Base-by-base conservation (phyloP, 306 rosid genomes). In the Sindora glabra region DNA sequence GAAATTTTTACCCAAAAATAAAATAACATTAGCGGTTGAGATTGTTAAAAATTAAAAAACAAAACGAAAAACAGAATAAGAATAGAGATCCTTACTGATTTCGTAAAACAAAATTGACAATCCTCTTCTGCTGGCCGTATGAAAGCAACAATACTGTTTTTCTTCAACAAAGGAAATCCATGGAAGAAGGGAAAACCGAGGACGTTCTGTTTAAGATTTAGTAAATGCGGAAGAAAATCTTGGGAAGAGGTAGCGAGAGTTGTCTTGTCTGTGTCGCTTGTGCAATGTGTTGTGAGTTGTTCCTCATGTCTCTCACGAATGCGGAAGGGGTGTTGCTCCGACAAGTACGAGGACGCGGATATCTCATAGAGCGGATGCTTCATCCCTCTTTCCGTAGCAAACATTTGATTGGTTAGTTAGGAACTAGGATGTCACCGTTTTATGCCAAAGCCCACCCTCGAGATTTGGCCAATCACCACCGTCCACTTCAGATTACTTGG, bases 321-420 rank as follows among this genome's bases (percentile, higher is more conserved):
- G 46, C 11, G 17, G 1, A 62, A 7, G 37, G 39, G 64, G 30
- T 2, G 30, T 0, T 6, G 36, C 59, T 58, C 16, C 83, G 83
- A 63, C 5, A 64, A 67, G 48, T 34, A 33, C 78, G 86, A 77
- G 57, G 75, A 22, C 29, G 55, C 77, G 76, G 6, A 61, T 39
- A 54, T 48, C 62, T 44, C 59, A n/a, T n/a, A n/a, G n/a, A n/a
- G n/a, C n/a, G n/a, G n/a, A n/a, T n/a, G n/a, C n/a, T n/a, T n/a
- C n/a, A n/a, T n/a, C n/a, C n/a, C n/a, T n/a, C n/a, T n/a, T 13
- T 49, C 25, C 22, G 5, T 9, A 29, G 34, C 1, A 29, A 29
- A n/a, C n/a, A 1, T 29, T 29, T 29, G 8, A 29, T 1, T 29
- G 34, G 34, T 29, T 29, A 29, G 34, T 29, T 29, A 9, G 34